Base-by-base conservation (phyloP, 495 filamentous ascomycete species). In the Tetracladium setigerum region DNA sequence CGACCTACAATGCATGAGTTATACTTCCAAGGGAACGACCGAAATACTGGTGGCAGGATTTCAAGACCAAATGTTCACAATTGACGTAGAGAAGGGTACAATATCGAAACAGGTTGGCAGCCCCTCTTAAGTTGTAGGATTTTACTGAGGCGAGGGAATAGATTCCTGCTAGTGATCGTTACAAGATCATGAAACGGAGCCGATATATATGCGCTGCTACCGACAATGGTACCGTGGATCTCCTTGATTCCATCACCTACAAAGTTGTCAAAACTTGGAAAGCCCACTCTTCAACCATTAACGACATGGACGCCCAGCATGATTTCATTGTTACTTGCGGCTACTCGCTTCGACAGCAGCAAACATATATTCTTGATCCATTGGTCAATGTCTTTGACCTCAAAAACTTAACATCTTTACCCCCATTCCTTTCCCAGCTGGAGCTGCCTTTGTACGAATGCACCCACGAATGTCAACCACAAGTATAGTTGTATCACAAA, bases 401-500 rank as follows among this genome's bases (percentile, higher is more conserved):
- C 19, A 94, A 90, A 63, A 92, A 84, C 39, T 72, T 95, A 63
- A 69, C 76, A 15, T 83, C 88, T 8, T 73, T 96, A 54, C 82
- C 87, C 11, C 92, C 92, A 2, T 97, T 46, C 84, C 92, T 0
- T 97, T 97, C 59, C 88, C 89, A 41, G 82, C 87, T 8, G 87
- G 89, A 1, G 90, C 91, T 7, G 90, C 91, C 16, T 90, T 87
- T 67, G 89, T 95, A 10, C 80, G 92, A 32, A 87, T 97, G 81
- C 94, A 99, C 62, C 94, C 94, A 8, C 83, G 86, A 44, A 83
- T 97, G 71, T 84, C 87, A 30, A 95, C 92, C 2, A 95, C 92
- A 0, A 87, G 83, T 58, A 86, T 97, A 53, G 84, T 97, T 45
- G 82, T 84, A 15, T 95, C 91, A 1, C 86, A 90, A 59, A 83